A percentile compares a stretch with the other conserved stretches of the same genome.
These are phyloP conservation scores for Purpureocillium lavendulum DNA, from an alignment of 2,329 filamentous ascomycete genomes.

Conservation along the genomic window DNA sequence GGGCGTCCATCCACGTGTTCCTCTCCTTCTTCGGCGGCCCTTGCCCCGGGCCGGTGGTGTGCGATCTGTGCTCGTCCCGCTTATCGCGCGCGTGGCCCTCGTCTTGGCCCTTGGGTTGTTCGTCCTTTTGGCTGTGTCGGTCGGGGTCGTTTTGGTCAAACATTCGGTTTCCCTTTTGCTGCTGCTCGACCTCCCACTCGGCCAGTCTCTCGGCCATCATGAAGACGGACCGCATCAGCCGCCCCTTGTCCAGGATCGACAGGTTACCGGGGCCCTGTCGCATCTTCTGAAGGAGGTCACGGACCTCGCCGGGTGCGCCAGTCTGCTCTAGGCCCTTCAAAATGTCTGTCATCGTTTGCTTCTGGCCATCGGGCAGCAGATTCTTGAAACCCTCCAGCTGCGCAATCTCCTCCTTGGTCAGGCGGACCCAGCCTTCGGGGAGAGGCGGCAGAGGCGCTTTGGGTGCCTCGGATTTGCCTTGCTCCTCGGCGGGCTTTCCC, in stretches of 20 bases:
- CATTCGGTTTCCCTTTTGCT: constrained; percentile 10
- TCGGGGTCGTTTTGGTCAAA: constrained; percentile 15
- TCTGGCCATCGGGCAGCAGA: constrained; percentile 54
- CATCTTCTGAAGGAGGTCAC: constrained; percentile 47
- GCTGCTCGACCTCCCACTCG: constrained; percentile 16
- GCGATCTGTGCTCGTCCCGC: constrained; percentile 12
- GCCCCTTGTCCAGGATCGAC: constrained; percentile 27
- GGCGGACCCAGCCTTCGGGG: constrained; percentile 37
- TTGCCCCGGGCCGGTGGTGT: constrained; percentile 15
- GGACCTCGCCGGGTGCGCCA: constrained; percentile 62
- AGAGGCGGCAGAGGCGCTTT: constrained; percentile 22
- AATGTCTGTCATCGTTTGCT: constrained; percentile 48
- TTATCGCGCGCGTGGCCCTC: constrained; percentile 10
- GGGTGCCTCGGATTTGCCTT: constrained; percentile 13
- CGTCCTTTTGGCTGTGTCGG: constrained; percentile 11
- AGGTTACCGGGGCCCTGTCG: constrained; percentile 46
- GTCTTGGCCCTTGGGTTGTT: constrained; percentile 10
- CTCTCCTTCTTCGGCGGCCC: constrained; percentile 26
- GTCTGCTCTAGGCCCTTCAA: constrained; percentile 55
- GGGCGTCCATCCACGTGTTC: constrained; percentile 25
- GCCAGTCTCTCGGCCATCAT: constrained; percentile 26
- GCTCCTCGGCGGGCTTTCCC: constrained; percentile 7
- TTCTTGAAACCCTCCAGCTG: constrained; percentile 52
- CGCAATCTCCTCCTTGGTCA: constrained; percentile 37
- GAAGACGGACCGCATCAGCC: constrained; percentile 26